These are phyloP conservation scores for Geotrichum cucujoidarum DNA, from an alignment of 1,139 yeast genomes.

Conservation along the genomic window DNA sequence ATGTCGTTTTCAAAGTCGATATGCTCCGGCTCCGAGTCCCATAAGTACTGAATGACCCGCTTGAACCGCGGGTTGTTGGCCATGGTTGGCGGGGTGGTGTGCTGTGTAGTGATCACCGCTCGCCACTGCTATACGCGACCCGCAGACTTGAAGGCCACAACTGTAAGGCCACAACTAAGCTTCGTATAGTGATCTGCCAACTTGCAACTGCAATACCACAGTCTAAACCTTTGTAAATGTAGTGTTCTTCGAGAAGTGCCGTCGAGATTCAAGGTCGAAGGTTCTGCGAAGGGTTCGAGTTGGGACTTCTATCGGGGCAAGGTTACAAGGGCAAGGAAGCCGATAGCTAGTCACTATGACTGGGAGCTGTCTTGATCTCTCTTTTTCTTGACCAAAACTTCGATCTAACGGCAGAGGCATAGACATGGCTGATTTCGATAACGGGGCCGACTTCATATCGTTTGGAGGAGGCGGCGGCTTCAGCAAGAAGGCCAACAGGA, in stretches of 20 bases:
- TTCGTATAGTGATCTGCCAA: too few species aligned
- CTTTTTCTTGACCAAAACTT: background rate
- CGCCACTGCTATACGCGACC: too few species aligned
- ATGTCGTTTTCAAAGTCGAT: slow-evolving; percentile 40
- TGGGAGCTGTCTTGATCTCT: background rate
- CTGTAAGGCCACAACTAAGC: too few species aligned
- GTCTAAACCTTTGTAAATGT: too few species aligned
- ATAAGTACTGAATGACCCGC: slow-evolving; percentile 40
- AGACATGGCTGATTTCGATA: background rate
- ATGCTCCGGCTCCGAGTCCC: slow-evolving; percentile 43
- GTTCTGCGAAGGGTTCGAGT: too few species aligned
- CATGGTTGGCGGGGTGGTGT: background rate
- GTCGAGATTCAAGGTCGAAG: too few species aligned
- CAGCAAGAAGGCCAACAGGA: background rate
- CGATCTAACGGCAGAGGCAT: background rate
- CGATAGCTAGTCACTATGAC: background rate
- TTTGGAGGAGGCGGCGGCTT: background rate
- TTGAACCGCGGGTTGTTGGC: slow-evolving; percentile 18
- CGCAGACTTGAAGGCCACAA: too few species aligned
- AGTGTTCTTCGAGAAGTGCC: too few species aligned
- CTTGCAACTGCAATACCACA: too few species aligned
- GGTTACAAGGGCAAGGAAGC: too few species aligned
- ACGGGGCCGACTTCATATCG: background rate
- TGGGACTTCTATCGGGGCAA: too few species aligned
- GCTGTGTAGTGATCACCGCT: background rate